Percentiles rank a stretch among this genome's conserved stretches.
Evolutionary conservation across 192 early-diverging fungal species (phyloP).

Genomic region (Tieghemiomyces parasiticus): DNA sequence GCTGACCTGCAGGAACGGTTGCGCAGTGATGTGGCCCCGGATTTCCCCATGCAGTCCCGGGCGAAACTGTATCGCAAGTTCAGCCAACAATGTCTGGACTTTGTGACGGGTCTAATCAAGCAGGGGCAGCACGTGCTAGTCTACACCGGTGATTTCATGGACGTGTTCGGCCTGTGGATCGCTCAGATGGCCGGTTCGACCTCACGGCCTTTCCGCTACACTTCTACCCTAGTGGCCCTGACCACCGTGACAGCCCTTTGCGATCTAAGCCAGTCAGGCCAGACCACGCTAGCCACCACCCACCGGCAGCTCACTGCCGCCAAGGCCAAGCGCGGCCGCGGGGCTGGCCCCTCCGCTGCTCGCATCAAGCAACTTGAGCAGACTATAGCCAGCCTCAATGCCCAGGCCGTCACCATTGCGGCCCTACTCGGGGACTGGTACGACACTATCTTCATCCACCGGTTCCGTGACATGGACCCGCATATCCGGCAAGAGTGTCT

Average conservation of each 20-base stretch:
- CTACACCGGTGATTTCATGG: conserved; percentile 43
- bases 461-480: conserved; percentile 78
- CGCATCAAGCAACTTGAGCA: conserved; percentile 23
- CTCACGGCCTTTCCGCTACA: conserved; percentile 85
- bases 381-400: conserved; percentile 27
- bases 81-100: conserved; percentile 47
- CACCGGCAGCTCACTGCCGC: conserved; percentile 56
- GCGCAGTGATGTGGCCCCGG: conserved; percentile 25
- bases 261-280: conserved; percentile 39
- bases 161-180: conserved; percentile 46
- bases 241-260: conserved; percentile 49
- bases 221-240: conserved; percentile 57
- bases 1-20: conserved; percentile 30
- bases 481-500: conserved; percentile 75
- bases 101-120: conserved; percentile 39
- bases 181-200: conserved; percentile 53
- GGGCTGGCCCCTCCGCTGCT: conserved; percentile 12
- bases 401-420: conserved; percentile 40
- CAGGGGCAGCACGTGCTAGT: conserved; percentile 42
- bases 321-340: conserved; percentile 19
- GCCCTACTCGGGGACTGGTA: conserved; percentile 55
- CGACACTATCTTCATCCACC: conserved; percentile 75
- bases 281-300: conserved; percentile 41
- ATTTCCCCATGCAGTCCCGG: conserved; percentile 70
- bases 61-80: conserved; percentile 47